Conservation (phyloP, 768 basidiomycete species). For the Russula griseocarnosa region DNA sequence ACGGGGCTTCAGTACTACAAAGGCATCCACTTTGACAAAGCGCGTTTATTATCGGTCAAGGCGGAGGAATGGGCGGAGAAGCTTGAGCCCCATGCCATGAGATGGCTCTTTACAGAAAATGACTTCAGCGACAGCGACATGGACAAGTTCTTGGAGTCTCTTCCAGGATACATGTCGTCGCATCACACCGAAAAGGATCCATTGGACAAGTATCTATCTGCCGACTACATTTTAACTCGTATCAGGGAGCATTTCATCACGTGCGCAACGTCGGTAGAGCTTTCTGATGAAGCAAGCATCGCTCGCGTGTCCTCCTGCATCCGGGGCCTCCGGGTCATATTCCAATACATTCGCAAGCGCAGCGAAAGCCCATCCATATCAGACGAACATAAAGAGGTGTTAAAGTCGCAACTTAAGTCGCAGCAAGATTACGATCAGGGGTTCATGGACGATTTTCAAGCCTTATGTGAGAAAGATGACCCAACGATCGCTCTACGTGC, state of each 20-base stretch:
- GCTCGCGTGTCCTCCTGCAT: constrained; percentile 4
- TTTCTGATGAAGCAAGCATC: constrained; percentile 7
- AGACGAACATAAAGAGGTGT: neutral
- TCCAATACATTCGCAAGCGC: neutral
- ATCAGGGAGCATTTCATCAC: constrained; percentile 16
- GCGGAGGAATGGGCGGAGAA: neutral
- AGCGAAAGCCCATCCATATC: neutral
- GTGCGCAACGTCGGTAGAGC: constrained; percentile 9
- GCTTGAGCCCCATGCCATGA: constrained; percentile 12
- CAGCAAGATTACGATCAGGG: neutral
- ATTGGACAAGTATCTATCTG: neutral
- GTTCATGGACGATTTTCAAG: neutral
- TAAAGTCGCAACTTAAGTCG: neutral
- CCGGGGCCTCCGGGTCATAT: constrained; percentile 8
- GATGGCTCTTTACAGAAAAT: constrained; percentile 13
- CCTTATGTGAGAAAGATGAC: neutral
- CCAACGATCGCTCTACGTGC: constrained; percentile 5
- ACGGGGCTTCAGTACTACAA: neutral
- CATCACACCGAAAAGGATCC: neutral
- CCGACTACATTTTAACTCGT: neutral
- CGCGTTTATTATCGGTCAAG: neutral
- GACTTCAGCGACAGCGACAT: constrained; percentile 19
- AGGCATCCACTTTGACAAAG: constrained; percentile 9
- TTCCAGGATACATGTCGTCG: constrained; percentile 17
- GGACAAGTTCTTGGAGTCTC: constrained; percentile 17